Conservation (phyloP, 768 basidiomycete species). For the Lactarius sp. region DNA sequence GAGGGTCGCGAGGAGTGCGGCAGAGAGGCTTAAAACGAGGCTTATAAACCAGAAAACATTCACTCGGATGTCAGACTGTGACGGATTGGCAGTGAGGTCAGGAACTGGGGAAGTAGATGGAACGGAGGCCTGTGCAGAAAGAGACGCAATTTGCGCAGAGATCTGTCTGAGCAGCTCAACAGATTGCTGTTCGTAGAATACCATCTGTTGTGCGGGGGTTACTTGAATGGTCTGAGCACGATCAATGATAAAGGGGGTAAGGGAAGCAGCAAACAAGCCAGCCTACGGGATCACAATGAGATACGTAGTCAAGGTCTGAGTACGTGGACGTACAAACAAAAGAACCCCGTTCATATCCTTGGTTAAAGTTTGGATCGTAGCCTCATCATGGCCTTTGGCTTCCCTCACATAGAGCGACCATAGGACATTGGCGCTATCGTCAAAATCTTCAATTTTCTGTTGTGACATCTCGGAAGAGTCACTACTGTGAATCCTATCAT, state of each 20-base stretch:
- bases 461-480: background rate
- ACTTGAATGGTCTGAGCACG: conserved; percentile 15
- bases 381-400: conserved; percentile 1
- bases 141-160: conserved; percentile 13
- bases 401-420: conserved; percentile 8
- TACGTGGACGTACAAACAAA: conserved; percentile 4
- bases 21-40: conserved; percentile 37
- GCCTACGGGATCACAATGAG: conserved; percentile 6
- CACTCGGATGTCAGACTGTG: conserved; percentile 35
- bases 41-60: conserved; percentile 42
- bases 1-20: conserved; percentile 42
- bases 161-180: conserved; percentile 15
- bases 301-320: background rate
- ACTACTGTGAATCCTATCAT: background rate
- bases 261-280: conserved; percentile 18
- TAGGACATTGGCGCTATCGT: conserved; percentile 5
- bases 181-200: conserved; percentile 4
- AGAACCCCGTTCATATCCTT: conserved; percentile 5
- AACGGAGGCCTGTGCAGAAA: background rate
- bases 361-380: background rate
- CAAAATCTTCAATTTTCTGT: background rate
- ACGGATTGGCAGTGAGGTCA: conserved; percentile 19
- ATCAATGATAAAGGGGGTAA: conserved; percentile 19
- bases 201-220: conserved; percentile 10
- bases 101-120: background rate